Percentiles rank a stretch among this genome's conserved stretches.
Evolutionary conservation across 2,329 filamentous ascomycete species (phyloP).

Genomic region (Penicillium freii): DNA sequence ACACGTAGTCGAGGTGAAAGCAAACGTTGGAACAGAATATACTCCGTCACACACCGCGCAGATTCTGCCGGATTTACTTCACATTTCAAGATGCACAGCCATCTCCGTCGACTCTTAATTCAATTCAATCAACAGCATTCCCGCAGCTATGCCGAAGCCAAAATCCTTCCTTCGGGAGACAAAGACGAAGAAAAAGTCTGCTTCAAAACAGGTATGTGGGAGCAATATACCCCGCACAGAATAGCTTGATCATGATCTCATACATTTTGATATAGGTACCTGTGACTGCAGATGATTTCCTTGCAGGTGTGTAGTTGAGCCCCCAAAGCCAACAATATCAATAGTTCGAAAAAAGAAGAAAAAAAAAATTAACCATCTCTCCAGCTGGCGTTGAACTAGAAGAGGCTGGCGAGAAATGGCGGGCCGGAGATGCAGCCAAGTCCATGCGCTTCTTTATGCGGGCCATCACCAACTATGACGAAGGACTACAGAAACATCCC

Average conservation of each 20-base stretch:
- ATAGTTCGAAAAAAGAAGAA: not conserved
- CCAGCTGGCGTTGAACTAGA: slow-evolving; percentile 66
- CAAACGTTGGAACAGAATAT: not conserved
- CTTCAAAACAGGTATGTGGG: slow-evolving; percentile 36
- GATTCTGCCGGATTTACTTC: slow-evolving; percentile 11
- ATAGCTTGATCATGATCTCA: slow-evolving; percentile 2
- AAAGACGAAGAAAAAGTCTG: slow-evolving; percentile 44
- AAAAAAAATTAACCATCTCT: not conserved
- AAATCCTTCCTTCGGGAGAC: slow-evolving; percentile 44
- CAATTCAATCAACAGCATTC: not conserved
- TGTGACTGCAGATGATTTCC: slow-evolving; percentile 65
- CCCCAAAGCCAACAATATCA: not conserved
- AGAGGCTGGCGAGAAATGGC: slow-evolving; percentile 72
- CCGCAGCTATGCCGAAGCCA: slow-evolving; percentile 38
- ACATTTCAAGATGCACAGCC: not conserved
- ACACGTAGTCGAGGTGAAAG: not conserved
- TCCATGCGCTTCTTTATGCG: slow-evolving; percentile 58
- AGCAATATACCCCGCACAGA: not conserved
- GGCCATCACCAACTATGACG: slow-evolving; percentile 65
- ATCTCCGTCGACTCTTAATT: not conserved
- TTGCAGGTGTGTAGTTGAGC: slow-evolving; percentile 50
- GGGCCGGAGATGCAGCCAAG: slow-evolving; percentile 67
- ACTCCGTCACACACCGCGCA: slow-evolving; percentile 3
- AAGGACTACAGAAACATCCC: slow-evolving; percentile 61
- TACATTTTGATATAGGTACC: slow-evolving; percentile 45